A percentile compares a stretch with the other conserved stretches of the same genome.
phyloP scores from a whole-genome alignment of 768 basidiomycete genomes.

The Phlegmacium glaucopus region DNA sequence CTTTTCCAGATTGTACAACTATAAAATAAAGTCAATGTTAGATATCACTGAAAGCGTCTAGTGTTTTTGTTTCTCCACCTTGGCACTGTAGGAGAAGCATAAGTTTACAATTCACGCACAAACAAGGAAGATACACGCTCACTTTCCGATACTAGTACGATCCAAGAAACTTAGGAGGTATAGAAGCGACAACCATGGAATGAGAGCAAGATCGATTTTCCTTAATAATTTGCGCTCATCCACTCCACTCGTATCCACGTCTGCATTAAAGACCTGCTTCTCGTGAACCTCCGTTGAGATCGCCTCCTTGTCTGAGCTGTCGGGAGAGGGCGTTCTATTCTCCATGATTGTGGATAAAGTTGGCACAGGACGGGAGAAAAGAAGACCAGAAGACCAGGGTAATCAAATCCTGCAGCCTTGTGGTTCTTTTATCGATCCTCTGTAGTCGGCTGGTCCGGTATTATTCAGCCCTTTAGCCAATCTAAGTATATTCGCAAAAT shows the following conservation, averaged over 20 bases:
- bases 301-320: constrained; percentile 23
- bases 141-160: constrained; percentile 52
- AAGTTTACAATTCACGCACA: constrained; percentile 5
- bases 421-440: too few species aligned
- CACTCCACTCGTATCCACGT: constrained; percentile 55
- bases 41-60: not conserved
- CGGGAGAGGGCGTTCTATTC: constrained; percentile 19
- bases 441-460: too few species aligned
- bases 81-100: constrained; percentile 34
- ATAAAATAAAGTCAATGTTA: too few species aligned
- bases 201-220: constrained; percentile 64
- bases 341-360: constrained; percentile 10
- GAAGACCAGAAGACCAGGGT: constrained; percentile 5
- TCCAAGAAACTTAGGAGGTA: constrained; percentile 71
- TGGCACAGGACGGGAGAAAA: constrained; percentile 2
- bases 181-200: constrained; percentile 71
- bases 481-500: too few species aligned
- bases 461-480: too few species aligned
- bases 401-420: too few species aligned
- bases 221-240: constrained; percentile 69
- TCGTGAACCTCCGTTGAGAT: constrained; percentile 23
- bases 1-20: constrained; percentile 63
- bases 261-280: constrained; percentile 37
- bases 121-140: constrained; percentile 15
- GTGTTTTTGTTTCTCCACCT: constrained; percentile 25